Conservation (phyloP, 2,329 filamentous ascomycete species). For the Malbranchea cinnamomea region DNA sequence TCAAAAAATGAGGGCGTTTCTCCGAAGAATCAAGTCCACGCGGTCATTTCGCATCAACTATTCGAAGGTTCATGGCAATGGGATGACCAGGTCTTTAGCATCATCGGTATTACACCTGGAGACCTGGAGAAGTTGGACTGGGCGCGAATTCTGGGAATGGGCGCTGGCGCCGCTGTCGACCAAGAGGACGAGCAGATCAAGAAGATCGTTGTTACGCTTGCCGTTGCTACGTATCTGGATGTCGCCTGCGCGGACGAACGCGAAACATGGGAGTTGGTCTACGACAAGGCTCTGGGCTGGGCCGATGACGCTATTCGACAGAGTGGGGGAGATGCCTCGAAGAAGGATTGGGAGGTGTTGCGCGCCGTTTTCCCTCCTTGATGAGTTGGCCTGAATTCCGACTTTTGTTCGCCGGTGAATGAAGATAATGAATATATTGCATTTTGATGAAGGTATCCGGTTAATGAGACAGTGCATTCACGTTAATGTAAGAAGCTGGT, state of each 20-base stretch:
- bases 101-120: conserved; percentile 9
- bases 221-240: conserved; percentile 38
- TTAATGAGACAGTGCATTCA: too few species aligned
- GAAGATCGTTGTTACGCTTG: conserved; percentile 17
- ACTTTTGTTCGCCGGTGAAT: too few species aligned
- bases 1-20: background rate
- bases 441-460: too few species aligned
- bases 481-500: too few species aligned
- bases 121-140: conserved; percentile 5
- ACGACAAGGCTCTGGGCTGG: conserved; percentile 44
- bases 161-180: conserved; percentile 1
- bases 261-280: conserved; percentile 51
- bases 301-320: conserved; percentile 1
- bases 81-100: conserved; percentile 12
- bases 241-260: conserved; percentile 27
- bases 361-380: too few species aligned
- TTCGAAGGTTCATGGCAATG: conserved; percentile 42
- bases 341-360: background rate
- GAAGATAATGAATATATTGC: too few species aligned
- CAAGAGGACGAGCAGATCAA: conserved; percentile 5
- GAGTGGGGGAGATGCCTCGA: conserved; percentile 2
- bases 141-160: conserved; percentile 3
- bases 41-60: conserved; percentile 39
- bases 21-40: conserved; percentile 20
- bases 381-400: too few species aligned